These are phyloP conservation scores for Boletellus emodensis DNA, from an alignment of 768 basidiomycete species.

Conservation along the genomic window DNA sequence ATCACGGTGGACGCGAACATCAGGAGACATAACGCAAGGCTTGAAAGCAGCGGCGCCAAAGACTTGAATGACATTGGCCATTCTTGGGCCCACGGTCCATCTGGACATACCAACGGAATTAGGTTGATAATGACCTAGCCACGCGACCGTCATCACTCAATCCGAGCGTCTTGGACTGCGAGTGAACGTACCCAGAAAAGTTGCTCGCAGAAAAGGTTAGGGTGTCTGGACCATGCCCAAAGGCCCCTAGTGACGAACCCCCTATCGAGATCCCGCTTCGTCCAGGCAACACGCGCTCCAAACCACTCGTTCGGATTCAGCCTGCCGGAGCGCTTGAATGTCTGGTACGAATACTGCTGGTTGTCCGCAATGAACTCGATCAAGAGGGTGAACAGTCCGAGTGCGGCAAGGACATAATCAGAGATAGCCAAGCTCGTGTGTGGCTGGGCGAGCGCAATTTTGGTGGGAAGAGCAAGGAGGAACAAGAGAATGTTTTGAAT, in stretches of 20 bases:
- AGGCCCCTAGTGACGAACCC: constrained; percentile 85
- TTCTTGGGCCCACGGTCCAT: constrained; percentile 21
- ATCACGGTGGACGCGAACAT: constrained; percentile 76
- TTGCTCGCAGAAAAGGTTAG: constrained; percentile 92
- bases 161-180: neutral
- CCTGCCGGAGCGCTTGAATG: constrained; percentile 57
- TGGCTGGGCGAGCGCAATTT: constrained; percentile 51
- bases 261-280: constrained; percentile 60
- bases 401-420: constrained; percentile 58
- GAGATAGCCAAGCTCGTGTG: constrained; percentile 48
- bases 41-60: constrained; percentile 46
- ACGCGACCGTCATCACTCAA: constrained; percentile 2
- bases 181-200: constrained; percentile 64
- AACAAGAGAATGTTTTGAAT: constrained; percentile 82
- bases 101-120: constrained; percentile 54
- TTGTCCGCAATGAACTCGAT: constrained; percentile 87
- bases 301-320: constrained; percentile 50
- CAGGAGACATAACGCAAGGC: constrained; percentile 59
- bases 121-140: constrained; percentile 63
- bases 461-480: constrained; percentile 59
- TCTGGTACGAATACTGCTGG: constrained; percentile 84
- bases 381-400: constrained; percentile 56
- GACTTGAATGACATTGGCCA: constrained; percentile 25
- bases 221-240: constrained; percentile 86
- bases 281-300: constrained; percentile 64